Conservation (phyloP, 2,329 filamentous ascomycete species). For the Colletotrichum sp. region DNA sequence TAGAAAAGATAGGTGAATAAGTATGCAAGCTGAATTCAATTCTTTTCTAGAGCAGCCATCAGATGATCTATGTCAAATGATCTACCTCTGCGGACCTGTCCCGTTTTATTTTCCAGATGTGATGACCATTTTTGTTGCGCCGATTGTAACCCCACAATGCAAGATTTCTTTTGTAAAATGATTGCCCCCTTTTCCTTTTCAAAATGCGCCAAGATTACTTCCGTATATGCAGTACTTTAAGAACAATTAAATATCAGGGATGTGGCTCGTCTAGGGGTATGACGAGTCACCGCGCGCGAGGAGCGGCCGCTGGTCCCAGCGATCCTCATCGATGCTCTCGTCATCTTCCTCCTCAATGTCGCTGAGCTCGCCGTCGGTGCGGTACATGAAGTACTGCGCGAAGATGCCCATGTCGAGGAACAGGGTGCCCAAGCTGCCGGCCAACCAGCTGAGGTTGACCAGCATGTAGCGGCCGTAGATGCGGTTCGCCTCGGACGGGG, state of each 20-base stretch:
- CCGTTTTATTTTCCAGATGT: neutral
- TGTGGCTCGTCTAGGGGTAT: neutral
- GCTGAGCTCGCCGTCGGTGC: slow-evolving; percentile 45
- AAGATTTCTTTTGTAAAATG: neutral
- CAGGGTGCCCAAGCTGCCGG: slow-evolving; percentile 87
- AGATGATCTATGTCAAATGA: neutral
- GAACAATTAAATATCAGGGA: neutral
- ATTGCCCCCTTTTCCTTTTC: neutral
- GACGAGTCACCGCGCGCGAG: slow-evolving; percentile 25
- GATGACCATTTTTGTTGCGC: neutral
- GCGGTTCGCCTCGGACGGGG: slow-evolving; percentile 64
- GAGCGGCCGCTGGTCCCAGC: slow-evolving; percentile 41
- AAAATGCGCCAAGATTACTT: neutral
- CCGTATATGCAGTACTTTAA: neutral
- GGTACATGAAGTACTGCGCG: slow-evolving; percentile 89
- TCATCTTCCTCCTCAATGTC: slow-evolving; percentile 29
- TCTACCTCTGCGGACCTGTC: neutral
- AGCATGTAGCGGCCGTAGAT: slow-evolving; percentile 85
- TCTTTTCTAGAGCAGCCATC: neutral
- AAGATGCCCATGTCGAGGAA: slow-evolving; percentile 87
- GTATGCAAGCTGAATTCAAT: neutral
- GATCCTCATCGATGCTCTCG: slow-evolving; percentile 32
- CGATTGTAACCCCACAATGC: neutral
- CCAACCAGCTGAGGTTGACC: slow-evolving; percentile 89
- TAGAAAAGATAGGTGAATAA: neutral